A percentile compares a stretch with the other conserved stretches of the same genome.
phyloP scores from a whole-genome alignment of 139 green algal genomes.

The Mesostigma viride region DNA sequence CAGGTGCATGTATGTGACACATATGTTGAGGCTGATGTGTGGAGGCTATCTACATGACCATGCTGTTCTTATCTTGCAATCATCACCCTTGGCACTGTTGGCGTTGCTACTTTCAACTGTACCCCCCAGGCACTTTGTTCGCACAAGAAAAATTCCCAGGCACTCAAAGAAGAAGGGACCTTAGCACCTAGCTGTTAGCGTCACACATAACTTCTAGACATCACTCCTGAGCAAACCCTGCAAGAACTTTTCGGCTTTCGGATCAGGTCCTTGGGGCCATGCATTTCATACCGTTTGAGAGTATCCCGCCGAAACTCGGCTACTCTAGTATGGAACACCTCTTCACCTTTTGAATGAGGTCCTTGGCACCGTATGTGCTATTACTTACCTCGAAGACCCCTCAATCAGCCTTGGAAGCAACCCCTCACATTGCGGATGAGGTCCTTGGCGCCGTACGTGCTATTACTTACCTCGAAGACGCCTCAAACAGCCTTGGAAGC shows the following conservation, averaged over 20 bases:
- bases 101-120: no score
- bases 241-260: no score
- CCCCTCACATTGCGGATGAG: neutral
- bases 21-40: no score
- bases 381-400: neutral
- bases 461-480: neutral
- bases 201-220: conserved; percentile 8
- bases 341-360: neutral
- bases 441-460: neutral
- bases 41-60: no score
- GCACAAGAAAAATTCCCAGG: neutral
- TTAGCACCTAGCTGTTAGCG: conserved; percentile 3
- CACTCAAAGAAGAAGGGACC: neutral
- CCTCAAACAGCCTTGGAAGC: neutral
- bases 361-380: neutral
- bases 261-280: no score
- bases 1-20: no score
- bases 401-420: neutral
- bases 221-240: no score
- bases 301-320: no score
- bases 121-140: neutral
- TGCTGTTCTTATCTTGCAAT: no score
- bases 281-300: no score
- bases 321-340: neutral
- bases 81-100: no score